phyloP scores from a whole-genome alignment of 306 rosid genomes.

The Gastrolobium villosum region DNA sequence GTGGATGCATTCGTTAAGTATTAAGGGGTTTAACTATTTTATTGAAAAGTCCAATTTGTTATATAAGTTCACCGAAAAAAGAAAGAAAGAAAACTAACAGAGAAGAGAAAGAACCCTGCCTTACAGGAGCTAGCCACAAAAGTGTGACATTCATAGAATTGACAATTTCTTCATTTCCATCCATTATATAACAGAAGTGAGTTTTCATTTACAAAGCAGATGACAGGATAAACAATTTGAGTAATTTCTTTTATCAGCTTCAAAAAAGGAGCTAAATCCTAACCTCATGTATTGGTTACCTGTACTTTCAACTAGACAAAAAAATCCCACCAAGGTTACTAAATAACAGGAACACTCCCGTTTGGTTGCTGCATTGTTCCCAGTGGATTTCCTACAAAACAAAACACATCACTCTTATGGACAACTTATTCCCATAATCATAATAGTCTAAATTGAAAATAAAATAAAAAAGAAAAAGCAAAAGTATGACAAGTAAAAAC shows the following conservation, averaged over 20 bases:
- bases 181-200: conserved; percentile 52
- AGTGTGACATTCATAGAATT: conserved; percentile 2
- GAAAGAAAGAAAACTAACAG: neutral
- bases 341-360: conserved; percentile 81
- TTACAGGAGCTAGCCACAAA: conserved; percentile 31
- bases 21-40: neutral
- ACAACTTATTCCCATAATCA: conserved; percentile 41
- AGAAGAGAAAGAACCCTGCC: conserved; percentile 16
- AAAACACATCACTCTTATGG: conserved; percentile 47
- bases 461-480: neutral
- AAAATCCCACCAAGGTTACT: conserved; percentile 56
- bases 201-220: conserved; percentile 60
- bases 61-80: neutral
- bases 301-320: conserved; percentile 65
- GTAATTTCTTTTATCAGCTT: conserved; percentile 62
- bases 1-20: conserved; percentile 23
- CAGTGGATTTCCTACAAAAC: conserved; percentile 80
- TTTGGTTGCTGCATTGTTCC: conserved; percentile 77
- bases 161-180: conserved; percentile 51
- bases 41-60: neutral
- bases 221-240: conserved; percentile 64
- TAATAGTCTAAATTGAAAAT: conserved; percentile 10
- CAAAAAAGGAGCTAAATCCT: conserved; percentile 70
- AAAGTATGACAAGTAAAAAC: neutral
- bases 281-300: conserved; percentile 69